Base-by-base conservation (phyloP, 306 rosid species). In the Senna tora region DNA sequence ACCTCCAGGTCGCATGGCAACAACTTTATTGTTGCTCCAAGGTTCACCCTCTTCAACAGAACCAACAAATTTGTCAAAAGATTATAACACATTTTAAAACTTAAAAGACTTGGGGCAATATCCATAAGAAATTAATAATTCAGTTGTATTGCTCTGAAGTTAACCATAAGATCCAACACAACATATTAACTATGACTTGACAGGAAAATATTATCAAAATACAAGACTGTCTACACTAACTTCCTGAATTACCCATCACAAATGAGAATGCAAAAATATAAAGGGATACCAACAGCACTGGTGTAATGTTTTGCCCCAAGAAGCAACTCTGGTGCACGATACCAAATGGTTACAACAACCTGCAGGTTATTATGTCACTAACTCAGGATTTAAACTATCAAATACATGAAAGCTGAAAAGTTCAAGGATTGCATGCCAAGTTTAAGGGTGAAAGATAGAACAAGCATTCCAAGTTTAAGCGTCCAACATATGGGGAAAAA, bases 291-390 rank as follows among this genome's bases (percentile, higher is more conserved):
- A 65, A 92, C 97, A 79, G 97, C 97, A 86, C 97, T 92, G 70
- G 97, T 92, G 61, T 92, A 92, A 72, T 92, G 97, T 80, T 89
- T 92, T 51, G 96, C 97, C 74, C 97, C 97, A 72, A 92, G 97
- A 68, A 92, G 97, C 87, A 92, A 84, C 80, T 92, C 97, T 32
- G 97, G 97, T 34, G 97, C 97, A 60, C 97, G 96, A 80, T 92
- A 92, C 97, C 97, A 92, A 75, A 92, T 92, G 73, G 97, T 92
- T 75, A 92, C 97, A 74, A 92, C 97, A 53, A 92, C 97, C 97
- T 92, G 87, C 81, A 81, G 47, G 67, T 55, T 71, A 59, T 34
- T 42, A 72, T 61, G 19, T 52, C 68, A 75, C 30, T 68, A 62
- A 66, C 41, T 66, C 34, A 72, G 57, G 64, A 76, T 14, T 62